These are phyloP conservation scores for Eucalyptus polyanthemos DNA, from an alignment of 345 rosid genomes.

Conservation along the genomic window DNA sequence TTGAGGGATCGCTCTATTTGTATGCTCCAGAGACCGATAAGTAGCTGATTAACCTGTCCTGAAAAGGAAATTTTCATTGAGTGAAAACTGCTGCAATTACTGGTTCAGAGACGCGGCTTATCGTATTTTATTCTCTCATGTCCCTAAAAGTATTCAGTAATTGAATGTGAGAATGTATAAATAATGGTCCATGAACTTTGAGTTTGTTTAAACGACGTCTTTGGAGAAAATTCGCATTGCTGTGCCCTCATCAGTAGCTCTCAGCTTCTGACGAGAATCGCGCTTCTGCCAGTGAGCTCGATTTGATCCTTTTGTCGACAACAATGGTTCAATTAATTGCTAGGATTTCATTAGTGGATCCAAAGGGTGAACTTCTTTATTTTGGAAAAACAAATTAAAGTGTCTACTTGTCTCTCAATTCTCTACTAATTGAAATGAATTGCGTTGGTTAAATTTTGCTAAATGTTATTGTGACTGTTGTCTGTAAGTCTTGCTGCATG, in stretches of 20 bases:
- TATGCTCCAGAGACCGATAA: background rate
- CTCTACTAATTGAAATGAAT: background rate
- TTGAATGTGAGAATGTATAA: background rate
- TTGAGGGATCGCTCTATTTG: background rate
- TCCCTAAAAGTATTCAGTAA: background rate
- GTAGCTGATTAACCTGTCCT: background rate
- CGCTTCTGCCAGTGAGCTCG: background rate
- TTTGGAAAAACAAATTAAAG: background rate
- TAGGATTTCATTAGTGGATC: background rate
- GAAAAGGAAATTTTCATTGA: background rate
- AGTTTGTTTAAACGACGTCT: background rate
- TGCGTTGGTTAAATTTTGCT: background rate
- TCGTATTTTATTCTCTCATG: fast-evolving
- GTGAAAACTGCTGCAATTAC: background rate
- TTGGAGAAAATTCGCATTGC: background rate
- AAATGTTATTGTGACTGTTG: background rate
- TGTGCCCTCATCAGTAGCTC: background rate
- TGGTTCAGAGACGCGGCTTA: background rate
- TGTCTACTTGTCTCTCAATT: background rate
- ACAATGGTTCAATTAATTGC: background rate
- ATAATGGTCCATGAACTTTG: background rate
- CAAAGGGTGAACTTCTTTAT: background rate
- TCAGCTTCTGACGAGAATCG: background rate
- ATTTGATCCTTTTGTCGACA: background rate
- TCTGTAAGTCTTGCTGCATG: background rate